Base-by-base conservation (phyloP, 345 rosid species). In the Zanthoxylum bungeanum region DNA sequence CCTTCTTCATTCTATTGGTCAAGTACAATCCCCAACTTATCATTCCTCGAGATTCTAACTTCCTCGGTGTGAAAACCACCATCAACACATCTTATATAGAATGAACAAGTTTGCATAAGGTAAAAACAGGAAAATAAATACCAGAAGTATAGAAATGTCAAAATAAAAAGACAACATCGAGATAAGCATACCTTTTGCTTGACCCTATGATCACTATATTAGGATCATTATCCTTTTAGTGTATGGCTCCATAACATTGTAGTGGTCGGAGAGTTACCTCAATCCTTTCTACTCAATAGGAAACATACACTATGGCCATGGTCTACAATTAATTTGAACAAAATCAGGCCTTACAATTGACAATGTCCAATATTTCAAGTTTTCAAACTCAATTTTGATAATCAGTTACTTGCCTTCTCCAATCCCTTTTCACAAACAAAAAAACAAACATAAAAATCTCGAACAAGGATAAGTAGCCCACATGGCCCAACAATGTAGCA, bases 191-290 rank as follows among this genome's bases (percentile, higher is more conserved):
- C 96, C 98, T 95, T 92, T 79, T 86, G 97, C 79, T 92, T 85
- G 69, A 87, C 91, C 82, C 79, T 92, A 77, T 92, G 94, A 52
- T 89, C 84, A 49, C 88, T 89, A 68, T 83, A 71, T n/a, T n/a
- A 68, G 89, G 91, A 81, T 91, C 96, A 81, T 92, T 86, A 79
- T 95, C 97, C 79, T 92, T 89, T 79, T 95, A 90, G 71, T 94
- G 86, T 33, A 91, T 91, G 52, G 91, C 92, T 76, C 91, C 97
- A 81, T 86, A 92, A 84, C 74, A 95, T 92, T 70, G 89, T 97
- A 88, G 69, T 19, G 91, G 93, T n/a, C 96, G 96, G 40, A 96
- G 99, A 75, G 97, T 95, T 87, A 89, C 98, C 74, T 95, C 98
- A 53, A 95, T 44, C n/a, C 49, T 44, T 19, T 97, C 82, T 89